Evolutionary conservation across 108 stramenopile species (phyloP).

Genomic region (Nitzschia palea): DNA sequence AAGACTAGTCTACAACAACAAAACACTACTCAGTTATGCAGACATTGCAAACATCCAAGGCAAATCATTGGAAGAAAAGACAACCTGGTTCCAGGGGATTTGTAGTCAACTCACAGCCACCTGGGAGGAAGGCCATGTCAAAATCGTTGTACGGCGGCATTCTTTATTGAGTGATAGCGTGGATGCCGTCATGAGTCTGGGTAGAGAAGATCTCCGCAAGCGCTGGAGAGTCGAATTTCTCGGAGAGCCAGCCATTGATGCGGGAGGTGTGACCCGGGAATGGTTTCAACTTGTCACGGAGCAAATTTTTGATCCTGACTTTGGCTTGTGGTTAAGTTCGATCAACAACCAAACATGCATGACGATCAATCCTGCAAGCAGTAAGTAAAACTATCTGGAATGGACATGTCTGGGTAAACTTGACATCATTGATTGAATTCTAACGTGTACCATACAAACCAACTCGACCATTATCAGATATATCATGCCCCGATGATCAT

Average conservation of each 20-base stretch:
- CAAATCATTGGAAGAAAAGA: constrained; percentile 72
- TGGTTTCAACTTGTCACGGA: constrained; percentile 92
- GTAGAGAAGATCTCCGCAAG: constrained; percentile 89
- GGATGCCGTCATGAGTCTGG: constrained; percentile 81
- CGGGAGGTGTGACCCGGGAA: constrained; percentile 96
- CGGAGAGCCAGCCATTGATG: constrained; percentile 95
- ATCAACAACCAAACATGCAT: constrained; percentile 94
- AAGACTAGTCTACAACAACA: constrained; percentile 30
- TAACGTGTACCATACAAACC: too few species aligned
- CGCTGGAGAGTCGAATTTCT: constrained; percentile 93
- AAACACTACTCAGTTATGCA: constrained; percentile 62
- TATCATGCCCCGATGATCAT: constrained; percentile 90
- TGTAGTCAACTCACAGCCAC: constrained; percentile 56
- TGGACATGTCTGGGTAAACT: not conserved
- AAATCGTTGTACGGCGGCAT: constrained; percentile 72
- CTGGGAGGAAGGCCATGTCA: constrained; percentile 91
- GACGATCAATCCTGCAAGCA: constrained; percentile 84
- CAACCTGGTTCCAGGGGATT: constrained; percentile 81
- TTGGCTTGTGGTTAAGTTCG: constrained; percentile 87
- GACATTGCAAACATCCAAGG: constrained; percentile 70
- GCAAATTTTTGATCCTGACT: constrained; percentile 95
- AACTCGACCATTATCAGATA: constrained; percentile 23
- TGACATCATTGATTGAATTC: too few species aligned
- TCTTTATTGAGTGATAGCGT: constrained; percentile 81
- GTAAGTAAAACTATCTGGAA: constrained; percentile 37